phyloP scores from a whole-genome alignment of 257 asterid species.

The Solanum stenotomum region DNA sequence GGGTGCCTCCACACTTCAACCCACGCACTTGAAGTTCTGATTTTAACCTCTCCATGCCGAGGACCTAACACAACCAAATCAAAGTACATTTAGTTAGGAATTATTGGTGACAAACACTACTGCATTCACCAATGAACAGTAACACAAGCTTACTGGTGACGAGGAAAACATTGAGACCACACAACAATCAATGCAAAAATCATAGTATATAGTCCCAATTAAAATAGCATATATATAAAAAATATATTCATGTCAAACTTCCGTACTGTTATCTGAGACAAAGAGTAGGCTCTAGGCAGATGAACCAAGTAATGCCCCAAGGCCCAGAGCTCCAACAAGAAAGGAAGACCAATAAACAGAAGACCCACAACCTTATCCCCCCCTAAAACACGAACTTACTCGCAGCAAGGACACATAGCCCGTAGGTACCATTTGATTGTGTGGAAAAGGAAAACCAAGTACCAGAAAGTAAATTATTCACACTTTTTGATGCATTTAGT shows the following conservation, averaged over 20 bases:
- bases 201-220: background rate
- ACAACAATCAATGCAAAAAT: background rate
- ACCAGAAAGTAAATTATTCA: background rate
- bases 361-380: background rate
- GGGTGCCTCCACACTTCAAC: constrained; percentile 75
- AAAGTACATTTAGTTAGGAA: background rate
- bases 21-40: constrained; percentile 72
- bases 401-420: background rate
- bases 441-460: background rate
- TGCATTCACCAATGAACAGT: background rate
- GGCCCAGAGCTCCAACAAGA: background rate
- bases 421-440: background rate
- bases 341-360: background rate
- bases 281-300: background rate
- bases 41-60: constrained; percentile 77
- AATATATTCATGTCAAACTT: background rate
- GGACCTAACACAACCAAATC: constrained; percentile 28
- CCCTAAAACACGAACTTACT: background rate
- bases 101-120: background rate
- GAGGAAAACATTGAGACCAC: background rate
- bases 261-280: background rate
- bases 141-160: background rate
- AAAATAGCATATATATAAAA: background rate
- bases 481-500: background rate
- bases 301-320: background rate